Conservation (phyloP, 306 rosid species). For the Luffa aegyptiaca region DNA sequence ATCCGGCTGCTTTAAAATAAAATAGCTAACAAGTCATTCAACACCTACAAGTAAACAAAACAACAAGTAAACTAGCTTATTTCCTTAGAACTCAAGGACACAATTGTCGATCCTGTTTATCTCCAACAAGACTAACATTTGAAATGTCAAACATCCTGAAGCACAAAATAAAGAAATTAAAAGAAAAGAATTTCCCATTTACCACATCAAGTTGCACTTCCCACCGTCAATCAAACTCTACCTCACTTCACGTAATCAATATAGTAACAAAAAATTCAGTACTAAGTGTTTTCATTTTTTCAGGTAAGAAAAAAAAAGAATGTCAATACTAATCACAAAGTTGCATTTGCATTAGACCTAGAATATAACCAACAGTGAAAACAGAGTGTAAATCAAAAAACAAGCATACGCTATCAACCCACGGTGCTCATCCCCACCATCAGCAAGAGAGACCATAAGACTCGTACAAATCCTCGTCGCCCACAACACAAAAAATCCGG, state of each 20-base stretch:
- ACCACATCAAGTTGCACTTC: neutral
- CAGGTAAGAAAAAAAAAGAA: constrained; percentile 16
- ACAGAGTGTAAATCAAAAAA: constrained; percentile 87
- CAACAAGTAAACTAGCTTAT: neutral
- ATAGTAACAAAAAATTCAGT: neutral
- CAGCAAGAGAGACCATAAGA: constrained; percentile 68
- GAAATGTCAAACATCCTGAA: neutral
- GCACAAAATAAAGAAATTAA: neutral
- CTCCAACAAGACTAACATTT: neutral
- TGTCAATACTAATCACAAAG: constrained; percentile 14
- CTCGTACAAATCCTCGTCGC: constrained; percentile 76
- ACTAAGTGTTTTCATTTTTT: neutral
- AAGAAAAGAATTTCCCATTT: neutral
- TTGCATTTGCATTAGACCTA: constrained; percentile 26
- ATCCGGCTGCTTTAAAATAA: neutral
- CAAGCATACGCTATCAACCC: constrained; percentile 88
- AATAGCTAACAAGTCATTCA: neutral
- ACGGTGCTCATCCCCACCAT: constrained; percentile 89
- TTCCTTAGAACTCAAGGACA: neutral
- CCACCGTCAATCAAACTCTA: neutral
- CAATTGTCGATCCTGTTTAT: neutral
- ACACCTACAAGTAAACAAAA: neutral
- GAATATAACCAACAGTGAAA: constrained; percentile 82
- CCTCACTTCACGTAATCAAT: neutral
- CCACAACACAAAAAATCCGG: constrained; percentile 73